phyloP scores from a whole-genome alignment of 208 protist genomes.

The Strigomonas culicis region DNA sequence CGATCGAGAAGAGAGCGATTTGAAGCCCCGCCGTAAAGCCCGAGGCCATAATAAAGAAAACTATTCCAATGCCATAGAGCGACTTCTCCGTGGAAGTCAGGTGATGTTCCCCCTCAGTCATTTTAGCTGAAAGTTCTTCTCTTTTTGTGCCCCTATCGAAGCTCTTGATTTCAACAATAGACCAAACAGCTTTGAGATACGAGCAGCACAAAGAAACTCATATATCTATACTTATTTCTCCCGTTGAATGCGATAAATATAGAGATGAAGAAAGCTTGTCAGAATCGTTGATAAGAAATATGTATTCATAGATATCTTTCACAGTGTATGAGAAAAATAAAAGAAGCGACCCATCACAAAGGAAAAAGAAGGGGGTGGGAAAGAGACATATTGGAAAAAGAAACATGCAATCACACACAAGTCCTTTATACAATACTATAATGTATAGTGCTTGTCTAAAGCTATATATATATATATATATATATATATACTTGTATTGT shows the following conservation, averaged over 20 bases:
- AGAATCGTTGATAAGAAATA: too few species aligned
- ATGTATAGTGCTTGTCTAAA: not conserved
- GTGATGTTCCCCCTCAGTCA: too few species aligned
- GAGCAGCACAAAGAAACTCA: not conserved
- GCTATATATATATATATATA: not conserved
- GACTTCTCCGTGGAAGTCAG: conserved; percentile 24
- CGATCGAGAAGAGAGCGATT: conserved; percentile 71
- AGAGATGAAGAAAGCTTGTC: too few species aligned
- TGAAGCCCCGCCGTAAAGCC: conserved; percentile 59
- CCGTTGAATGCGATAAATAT: not conserved
- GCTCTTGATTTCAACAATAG: not conserved
- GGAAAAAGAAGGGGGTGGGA: too few species aligned
- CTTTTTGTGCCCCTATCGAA: not conserved
- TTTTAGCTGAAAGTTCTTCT: too few species aligned
- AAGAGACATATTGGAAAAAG: too few species aligned
- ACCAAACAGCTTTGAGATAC: not conserved
- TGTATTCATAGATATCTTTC: too few species aligned
- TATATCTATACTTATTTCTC: not conserved
- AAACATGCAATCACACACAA: too few species aligned
- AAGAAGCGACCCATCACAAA: too few species aligned
- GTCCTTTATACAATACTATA: not conserved
- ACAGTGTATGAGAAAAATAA: too few species aligned
- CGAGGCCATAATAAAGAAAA: conserved; percentile 32
- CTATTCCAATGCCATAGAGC: conserved; percentile 25
- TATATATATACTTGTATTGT: not conserved